Evolutionary conservation across 148 eudicot genomes (phyloP).

Genomic region (Arbutus unedo): DNA sequence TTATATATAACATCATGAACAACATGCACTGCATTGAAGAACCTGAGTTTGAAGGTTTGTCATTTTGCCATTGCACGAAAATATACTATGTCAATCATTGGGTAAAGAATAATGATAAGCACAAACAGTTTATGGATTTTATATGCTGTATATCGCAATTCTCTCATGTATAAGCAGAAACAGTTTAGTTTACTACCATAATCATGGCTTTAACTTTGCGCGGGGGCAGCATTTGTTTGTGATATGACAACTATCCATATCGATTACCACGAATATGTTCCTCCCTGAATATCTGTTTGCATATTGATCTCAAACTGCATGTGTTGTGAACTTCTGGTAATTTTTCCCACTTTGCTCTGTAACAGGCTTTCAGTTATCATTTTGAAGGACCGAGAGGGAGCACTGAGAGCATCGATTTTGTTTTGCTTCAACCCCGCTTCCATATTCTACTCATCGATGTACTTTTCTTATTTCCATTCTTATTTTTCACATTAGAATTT

Average conservation of each 20-base stretch:
- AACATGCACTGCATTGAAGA: no score
- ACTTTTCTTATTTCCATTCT: slow-evolving; percentile 14
- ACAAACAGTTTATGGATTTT: neutral
- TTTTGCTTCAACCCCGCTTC: slow-evolving; percentile 98
- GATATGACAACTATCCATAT: neutral
- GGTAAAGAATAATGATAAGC: neutral
- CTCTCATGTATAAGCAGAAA: neutral
- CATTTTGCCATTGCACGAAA: neutral
- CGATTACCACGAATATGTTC: neutral
- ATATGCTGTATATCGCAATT: neutral
- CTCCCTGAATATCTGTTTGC: neutral
- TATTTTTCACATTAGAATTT: neutral
- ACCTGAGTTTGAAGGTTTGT: neutral
- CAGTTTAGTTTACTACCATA: neutral
- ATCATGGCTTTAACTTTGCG: neutral
- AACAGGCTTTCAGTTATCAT: slow-evolving; percentile 70
- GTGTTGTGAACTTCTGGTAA: neutral
- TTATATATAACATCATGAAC: no score
- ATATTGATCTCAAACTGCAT: neutral
- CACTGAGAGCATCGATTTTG: slow-evolving; percentile 71
- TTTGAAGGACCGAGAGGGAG: slow-evolving; percentile 61
- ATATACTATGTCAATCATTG: neutral
- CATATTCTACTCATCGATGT: slow-evolving; percentile 94
- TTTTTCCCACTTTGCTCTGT: slow-evolving; percentile 15
- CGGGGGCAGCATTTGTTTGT: neutral